A percentile compares a stretch with the other conserved stretches of the same genome.
Conservation (phyloP, 768 basidiomycete genomes). For the Candolleomyces eurysporus region DNA sequence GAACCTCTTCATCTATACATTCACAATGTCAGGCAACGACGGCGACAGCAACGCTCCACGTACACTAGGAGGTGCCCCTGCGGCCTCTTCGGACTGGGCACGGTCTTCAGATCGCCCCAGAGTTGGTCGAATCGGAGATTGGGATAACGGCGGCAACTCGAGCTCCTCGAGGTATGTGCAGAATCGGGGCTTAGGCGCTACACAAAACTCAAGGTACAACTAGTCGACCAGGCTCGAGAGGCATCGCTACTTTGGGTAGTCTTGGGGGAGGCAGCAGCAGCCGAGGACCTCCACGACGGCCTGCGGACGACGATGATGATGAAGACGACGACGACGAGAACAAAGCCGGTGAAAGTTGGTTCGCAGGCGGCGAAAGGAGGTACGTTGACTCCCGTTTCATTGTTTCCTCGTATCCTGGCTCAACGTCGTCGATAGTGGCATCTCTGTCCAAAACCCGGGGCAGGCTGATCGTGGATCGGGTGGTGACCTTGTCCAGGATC, state of each 20-base stretch:
- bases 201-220: background rate
- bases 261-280: slow-evolving; percentile 16
- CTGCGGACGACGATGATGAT: background rate
- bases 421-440: slow-evolving; percentile 53
- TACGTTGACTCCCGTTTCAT: slow-evolving; percentile 21
- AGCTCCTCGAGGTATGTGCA: slow-evolving; percentile 23
- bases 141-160: slow-evolving; percentile 24
- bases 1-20: background rate
- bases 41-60: background rate
- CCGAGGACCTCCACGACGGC: background rate
- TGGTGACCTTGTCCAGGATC: background rate
- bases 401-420: background rate
- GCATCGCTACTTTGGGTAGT: slow-evolving; percentile 23
- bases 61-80: background rate
- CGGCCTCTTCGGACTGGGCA: background rate
- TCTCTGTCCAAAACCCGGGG: slow-evolving; percentile 87
- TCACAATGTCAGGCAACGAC: background rate
- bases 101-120: slow-evolving; percentile 26
- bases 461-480: slow-evolving; percentile 15
- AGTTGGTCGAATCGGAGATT: slow-evolving; percentile 54
- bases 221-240: slow-evolving; percentile 5
- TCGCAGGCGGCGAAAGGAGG: slow-evolving; percentile 96
- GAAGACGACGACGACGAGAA: slow-evolving; percentile 38
- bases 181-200: background rate
- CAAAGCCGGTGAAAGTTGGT: slow-evolving; percentile 64